Conservation (phyloP, 176 grass and related monocot genomes). For the Hordeum marinum region DNA sequence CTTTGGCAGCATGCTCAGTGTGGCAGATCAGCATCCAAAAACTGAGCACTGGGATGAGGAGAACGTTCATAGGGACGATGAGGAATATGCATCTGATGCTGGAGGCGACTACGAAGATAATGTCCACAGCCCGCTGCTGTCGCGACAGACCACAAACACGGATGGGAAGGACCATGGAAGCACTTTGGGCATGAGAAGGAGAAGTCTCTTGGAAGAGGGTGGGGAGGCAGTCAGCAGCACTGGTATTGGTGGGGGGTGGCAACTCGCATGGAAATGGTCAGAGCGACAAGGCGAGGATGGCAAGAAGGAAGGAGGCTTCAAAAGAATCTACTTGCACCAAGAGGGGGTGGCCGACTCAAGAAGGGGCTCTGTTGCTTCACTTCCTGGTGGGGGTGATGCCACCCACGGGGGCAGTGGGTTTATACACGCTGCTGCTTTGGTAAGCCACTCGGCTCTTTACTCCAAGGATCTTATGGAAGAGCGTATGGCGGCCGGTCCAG, state of each 20-base stretch:
- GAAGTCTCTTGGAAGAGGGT: slow-evolving; percentile 50
- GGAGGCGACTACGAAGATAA: slow-evolving; percentile 66
- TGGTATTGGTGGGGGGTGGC: slow-evolving; percentile 87
- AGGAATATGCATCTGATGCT: slow-evolving; percentile 75
- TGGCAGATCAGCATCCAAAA: slow-evolving; percentile 69
- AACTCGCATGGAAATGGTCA: slow-evolving; percentile 85
- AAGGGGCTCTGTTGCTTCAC: slow-evolving; percentile 63
- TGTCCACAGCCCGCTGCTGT: slow-evolving; percentile 71
- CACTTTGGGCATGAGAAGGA: slow-evolving; percentile 51
- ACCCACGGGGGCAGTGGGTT: slow-evolving; percentile 41
- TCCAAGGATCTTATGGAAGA: slow-evolving; percentile 56
- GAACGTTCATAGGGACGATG: slow-evolving; percentile 65
- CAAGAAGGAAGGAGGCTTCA: slow-evolving; percentile 75
- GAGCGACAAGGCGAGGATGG: slow-evolving; percentile 70
- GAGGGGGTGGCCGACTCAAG: slow-evolving; percentile 58
- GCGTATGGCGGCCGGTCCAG: slow-evolving; percentile 49
- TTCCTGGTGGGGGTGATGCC: slow-evolving; percentile 52
- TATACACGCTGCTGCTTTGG: slow-evolving; percentile 76
- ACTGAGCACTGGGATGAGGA: slow-evolving; percentile 89
- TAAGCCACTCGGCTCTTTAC: slow-evolving; percentile 78
- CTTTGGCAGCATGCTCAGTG: slow-evolving; percentile 93
- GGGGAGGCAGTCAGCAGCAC: slow-evolving; percentile 74
- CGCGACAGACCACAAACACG: slow-evolving; percentile 53
- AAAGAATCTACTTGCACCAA: slow-evolving; percentile 86
- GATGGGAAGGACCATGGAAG: slow-evolving; percentile 72